Conservation (phyloP, 2,329 filamentous ascomycete species). For the Scleromitrula shiraiana region DNA sequence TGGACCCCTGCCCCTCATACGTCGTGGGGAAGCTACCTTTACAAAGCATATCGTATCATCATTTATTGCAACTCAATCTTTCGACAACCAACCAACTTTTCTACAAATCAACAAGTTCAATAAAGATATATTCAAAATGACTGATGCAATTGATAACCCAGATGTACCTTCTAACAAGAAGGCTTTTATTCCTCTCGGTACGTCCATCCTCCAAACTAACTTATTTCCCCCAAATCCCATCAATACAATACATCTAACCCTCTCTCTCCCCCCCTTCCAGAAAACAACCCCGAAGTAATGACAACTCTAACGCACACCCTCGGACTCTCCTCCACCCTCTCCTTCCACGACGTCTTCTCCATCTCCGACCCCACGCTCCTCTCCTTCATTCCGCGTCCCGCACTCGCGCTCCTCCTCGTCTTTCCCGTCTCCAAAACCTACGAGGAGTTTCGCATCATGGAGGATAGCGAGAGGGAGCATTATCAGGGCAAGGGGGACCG, state of each 20-base stretch:
- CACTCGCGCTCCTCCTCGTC: slow-evolving; percentile 82
- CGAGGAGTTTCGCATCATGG: slow-evolving; percentile 66
- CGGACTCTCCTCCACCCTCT: slow-evolving; percentile 66
- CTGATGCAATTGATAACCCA: slow-evolving; percentile 16
- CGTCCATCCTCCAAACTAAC: neutral
- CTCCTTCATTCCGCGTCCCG: slow-evolving; percentile 81
- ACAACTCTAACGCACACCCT: slow-evolving; percentile 74
- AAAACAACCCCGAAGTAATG: slow-evolving; percentile 85
- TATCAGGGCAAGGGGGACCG: slow-evolving; percentile 60
- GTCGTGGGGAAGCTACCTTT: too few species aligned
- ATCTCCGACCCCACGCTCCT: slow-evolving; percentile 83
- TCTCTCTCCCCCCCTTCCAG: slow-evolving; percentile 43
- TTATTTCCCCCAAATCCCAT: too few species aligned
- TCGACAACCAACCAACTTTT: neutral
- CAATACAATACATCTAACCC: neutral
- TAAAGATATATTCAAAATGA: neutral
- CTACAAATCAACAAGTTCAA: neutral
- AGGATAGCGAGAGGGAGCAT: slow-evolving; percentile 56
- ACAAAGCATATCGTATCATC: too few species aligned
- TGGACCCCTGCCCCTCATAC: too few species aligned
- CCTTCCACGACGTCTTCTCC: slow-evolving; percentile 88
- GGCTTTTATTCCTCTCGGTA: slow-evolving; percentile 30
- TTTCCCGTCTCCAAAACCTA: slow-evolving; percentile 80
- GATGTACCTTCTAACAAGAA: slow-evolving; percentile 27
- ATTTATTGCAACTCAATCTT: too few species aligned